These are phyloP conservation scores for Sclerotinia sclerotiorum DNA, from an alignment of 2,329 filamentous ascomycete species.

Conservation along the genomic window DNA sequence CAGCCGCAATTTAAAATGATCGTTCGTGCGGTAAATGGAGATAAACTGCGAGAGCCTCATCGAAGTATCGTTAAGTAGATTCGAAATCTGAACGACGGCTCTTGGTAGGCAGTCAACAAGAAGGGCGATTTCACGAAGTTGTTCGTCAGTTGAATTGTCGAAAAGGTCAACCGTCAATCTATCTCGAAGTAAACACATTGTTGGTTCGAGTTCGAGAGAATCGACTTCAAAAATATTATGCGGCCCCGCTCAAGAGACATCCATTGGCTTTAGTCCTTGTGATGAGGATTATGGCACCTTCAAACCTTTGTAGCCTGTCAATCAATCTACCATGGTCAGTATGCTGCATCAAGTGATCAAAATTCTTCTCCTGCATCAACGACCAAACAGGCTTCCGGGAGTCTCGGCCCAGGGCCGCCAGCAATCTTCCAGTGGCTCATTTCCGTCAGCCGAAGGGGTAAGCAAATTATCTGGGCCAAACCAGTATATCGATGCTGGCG, in stretches of 20 bases:
- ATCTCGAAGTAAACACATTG: conserved; percentile 28
- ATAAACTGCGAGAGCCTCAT: conserved; percentile 36
- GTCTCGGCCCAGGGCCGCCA: conserved; percentile 22
- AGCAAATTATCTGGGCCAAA: conserved; percentile 28
- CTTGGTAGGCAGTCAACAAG: conserved; percentile 30
- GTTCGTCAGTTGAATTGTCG: conserved; percentile 27
- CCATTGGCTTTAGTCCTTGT: conserved; percentile 31
- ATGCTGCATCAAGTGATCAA: conserved; percentile 23
- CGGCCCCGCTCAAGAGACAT: conserved; percentile 28
- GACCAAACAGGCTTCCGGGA: conserved; percentile 29
- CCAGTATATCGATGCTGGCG: conserved; percentile 35
- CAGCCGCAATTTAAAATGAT: conserved; percentile 33
- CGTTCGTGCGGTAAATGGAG: conserved; percentile 30
- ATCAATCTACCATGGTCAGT: conserved; percentile 24
- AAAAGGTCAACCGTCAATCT: conserved; percentile 22
- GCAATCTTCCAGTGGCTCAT: conserved; percentile 29
- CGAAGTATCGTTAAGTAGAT: conserved; percentile 31
- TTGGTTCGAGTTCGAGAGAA: conserved; percentile 30
- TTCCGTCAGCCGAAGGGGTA: conserved; percentile 3
- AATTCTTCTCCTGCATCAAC: conserved; percentile 32
- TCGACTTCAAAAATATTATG: conserved; percentile 31
- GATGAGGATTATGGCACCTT: conserved; percentile 31
- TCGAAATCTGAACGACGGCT: conserved; percentile 33
- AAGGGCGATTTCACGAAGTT: conserved; percentile 29
- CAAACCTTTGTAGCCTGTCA: conserved; percentile 29